Evolutionary conservation across 768 basidiomycete genomes (phyloP).

Genomic region (Gloeostereum incarnatum): DNA sequence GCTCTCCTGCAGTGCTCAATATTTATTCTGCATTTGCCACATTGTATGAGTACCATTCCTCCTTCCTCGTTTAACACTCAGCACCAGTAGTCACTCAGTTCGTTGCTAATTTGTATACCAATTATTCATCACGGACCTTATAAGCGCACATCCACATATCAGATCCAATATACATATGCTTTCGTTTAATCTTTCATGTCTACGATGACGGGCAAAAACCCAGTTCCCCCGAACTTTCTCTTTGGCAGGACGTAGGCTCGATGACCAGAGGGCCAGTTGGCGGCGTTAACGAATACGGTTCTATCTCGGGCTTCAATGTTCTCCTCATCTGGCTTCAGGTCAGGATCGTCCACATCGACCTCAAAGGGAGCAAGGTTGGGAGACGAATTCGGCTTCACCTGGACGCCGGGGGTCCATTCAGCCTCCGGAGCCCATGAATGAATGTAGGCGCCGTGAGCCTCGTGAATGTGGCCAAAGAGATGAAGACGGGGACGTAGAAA

Average conservation of each 20-base stretch:
- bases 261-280: constrained; percentile 26
- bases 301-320: not conserved
- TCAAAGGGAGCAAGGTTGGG: not conserved
- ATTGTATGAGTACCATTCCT: too few relatives aligned
- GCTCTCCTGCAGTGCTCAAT: too few relatives aligned
- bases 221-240: constrained; percentile 24
- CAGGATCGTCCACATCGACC: not conserved
- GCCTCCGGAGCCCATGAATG: constrained; percentile 21
- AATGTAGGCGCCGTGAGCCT: constrained; percentile 39
- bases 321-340: not conserved
- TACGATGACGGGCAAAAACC: constrained; percentile 35
- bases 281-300: constrained; percentile 38
- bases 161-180: too few relatives aligned
- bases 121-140: too few relatives aligned
- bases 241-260: constrained; percentile 7
- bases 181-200: constrained; percentile 31
- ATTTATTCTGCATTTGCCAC: too few relatives aligned
- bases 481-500: constrained; percentile 33
- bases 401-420: not conserved
- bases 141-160: too few relatives aligned
- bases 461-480: constrained; percentile 64
- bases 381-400: not conserved
- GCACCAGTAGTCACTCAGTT: too few relatives aligned
- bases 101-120: too few relatives aligned
- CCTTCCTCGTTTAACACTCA: too few relatives aligned